These are phyloP conservation scores for Trichosporon faecale DNA, from an alignment of 1,284 basidiomycete species.

Conservation along the genomic window DNA sequence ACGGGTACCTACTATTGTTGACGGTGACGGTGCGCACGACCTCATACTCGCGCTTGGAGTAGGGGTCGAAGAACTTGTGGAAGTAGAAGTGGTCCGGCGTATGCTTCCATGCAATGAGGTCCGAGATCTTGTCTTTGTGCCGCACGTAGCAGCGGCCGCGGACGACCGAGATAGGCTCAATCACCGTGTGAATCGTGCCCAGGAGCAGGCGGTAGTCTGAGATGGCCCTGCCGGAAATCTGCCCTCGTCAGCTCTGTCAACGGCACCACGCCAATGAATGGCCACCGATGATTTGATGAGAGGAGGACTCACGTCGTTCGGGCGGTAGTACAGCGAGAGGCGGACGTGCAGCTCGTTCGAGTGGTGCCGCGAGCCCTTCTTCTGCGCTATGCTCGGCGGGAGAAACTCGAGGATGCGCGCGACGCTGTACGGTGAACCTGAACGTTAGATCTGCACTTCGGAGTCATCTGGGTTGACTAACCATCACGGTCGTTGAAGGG, in stretches of 20 bases:
- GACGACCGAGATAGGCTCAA: constrained; percentile 86
- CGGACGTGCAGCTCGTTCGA: constrained; percentile 59
- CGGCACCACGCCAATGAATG: background rate
- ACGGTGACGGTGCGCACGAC: constrained; percentile 83
- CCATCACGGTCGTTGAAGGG: constrained; percentile 74
- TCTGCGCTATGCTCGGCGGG: constrained; percentile 57
- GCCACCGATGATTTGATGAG: background rate
- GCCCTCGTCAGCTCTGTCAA: constrained; percentile 45
- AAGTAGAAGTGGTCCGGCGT: constrained; percentile 94
- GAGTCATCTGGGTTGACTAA: constrained; percentile 38
- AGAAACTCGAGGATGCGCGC: constrained; percentile 95
- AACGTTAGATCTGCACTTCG: background rate
- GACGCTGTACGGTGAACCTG: constrained; percentile 75
- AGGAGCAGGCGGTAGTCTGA: constrained; percentile 84
- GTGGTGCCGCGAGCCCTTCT: constrained; percentile 32
- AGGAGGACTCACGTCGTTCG: constrained; percentile 51
- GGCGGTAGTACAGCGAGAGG: constrained; percentile 89
- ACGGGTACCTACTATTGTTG: constrained; percentile 70
- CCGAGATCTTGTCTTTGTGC: constrained; percentile 89
- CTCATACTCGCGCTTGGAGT: constrained; percentile 97
- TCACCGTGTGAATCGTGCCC: constrained; percentile 91
- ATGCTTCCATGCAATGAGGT: constrained; percentile 92
- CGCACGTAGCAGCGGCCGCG: constrained; percentile 87
- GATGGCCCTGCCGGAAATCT: constrained; percentile 53
- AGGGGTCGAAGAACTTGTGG: constrained; percentile 89